Base-by-base conservation (phyloP, 2,329 filamentous ascomycete species). In the Botryosphaeria agaves region DNA sequence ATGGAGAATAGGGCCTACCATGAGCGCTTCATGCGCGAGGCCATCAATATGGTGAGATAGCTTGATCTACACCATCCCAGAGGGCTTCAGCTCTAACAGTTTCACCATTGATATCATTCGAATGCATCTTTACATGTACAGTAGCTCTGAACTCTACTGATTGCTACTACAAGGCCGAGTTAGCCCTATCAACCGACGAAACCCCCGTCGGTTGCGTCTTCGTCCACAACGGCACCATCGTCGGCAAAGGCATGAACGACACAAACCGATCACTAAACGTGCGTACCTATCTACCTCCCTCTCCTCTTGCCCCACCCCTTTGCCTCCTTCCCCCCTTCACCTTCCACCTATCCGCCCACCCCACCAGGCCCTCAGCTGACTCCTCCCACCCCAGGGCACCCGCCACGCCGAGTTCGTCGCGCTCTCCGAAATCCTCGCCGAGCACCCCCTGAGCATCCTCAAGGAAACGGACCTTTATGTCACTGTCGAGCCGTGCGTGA, bases 401-500 rank as follows among this genome's bases (percentile, higher is more conserved):
- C 74, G 85, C 16, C 89, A 98, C 53, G 89, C 89, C 26, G 89
- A 98, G 52, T 91, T 95, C 48, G 76, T 95, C 56, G 89, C 85
- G 28, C 66, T 98, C 31, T 62, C 69, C 34, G 57, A 71, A 37
- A 70, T 78, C 40, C 59, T 80, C 27, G 57, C 66, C 14, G 65
- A 64, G 31, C 67, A 89, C 40, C 66, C 76, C 31, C 66, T 71
- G 19, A 66, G 65, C 8, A 69, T 87, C 38, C 63, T 95, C 41
- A 62, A 61, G 23, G 70, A 85, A 39, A 78, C 74, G 7, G 73
- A 78, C 46, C 70, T 98, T 30, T 98, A 98, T 53, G 89, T 98
- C 29, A 98, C 89, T 0, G 87, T 98, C 32, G 91, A 98, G 56
- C 89, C 89, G 4, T 98, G 89, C 53, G 83, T 98, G 58, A 98